Evolutionary conservation across 2,329 filamentous ascomycete genomes (phyloP).

Genomic region (Ceratocystis albifundus): DNA sequence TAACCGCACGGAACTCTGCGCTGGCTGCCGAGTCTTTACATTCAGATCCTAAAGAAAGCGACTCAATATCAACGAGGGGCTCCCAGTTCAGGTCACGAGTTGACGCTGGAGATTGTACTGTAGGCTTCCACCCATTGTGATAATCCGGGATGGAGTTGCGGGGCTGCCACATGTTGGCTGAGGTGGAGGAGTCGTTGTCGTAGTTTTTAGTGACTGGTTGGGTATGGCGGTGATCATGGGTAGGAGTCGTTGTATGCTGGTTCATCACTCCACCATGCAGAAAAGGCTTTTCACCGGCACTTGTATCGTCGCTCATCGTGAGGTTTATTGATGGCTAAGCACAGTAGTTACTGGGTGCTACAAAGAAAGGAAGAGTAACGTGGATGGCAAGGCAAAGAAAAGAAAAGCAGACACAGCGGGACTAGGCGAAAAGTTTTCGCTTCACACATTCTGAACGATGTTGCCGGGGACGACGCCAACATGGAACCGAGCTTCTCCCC

Average conservation of each 20-base stretch:
- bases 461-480: neutral
- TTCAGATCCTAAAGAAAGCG: neutral
- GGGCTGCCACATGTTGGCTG: neutral
- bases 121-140: neutral
- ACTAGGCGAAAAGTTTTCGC: neutral
- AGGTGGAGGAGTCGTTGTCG: neutral
- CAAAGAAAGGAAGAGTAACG: neutral
- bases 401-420: neutral
- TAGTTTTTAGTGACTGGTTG: neutral
- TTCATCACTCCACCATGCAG: neutral
- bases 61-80: neutral
- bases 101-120: neutral
- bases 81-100: neutral
- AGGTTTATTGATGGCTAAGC: neutral
- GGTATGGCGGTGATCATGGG: neutral
- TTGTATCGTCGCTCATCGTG: neutral
- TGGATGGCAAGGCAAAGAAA: neutral
- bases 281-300: neutral
- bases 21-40: neutral
- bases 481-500: neutral
- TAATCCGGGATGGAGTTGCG: neutral
- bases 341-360: neutral
- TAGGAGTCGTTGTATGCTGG: neutral
- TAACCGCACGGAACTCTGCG: neutral
- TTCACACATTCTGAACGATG: neutral